Evolutionary conservation across 192 early-diverging fungal species (phyloP).

Genomic region (Backusella mclennaniae): DNA sequence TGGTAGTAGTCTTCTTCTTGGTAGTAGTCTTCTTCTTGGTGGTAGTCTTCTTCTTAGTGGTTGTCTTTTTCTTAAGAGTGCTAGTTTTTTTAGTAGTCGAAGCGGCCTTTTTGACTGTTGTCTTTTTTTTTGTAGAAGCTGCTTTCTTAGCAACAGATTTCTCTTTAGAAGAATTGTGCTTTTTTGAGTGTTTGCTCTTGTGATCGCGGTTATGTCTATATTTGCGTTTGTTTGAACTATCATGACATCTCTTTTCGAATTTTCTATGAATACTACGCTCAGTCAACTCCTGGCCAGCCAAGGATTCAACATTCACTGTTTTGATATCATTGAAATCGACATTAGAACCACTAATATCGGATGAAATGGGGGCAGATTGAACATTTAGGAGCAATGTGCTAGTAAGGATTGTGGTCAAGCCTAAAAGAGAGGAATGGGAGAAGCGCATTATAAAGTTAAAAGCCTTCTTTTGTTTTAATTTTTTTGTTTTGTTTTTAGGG

Average conservation of each 20-base stretch:
- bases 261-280: neutral
- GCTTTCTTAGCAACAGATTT: neutral
- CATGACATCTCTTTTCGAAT: conserved; percentile 4
- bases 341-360: neutral
- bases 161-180: neutral
- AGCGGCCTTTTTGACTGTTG: neutral
- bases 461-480: neutral
- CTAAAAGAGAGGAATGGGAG: conserved; percentile 15
- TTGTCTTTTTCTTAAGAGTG: neutral
- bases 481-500: neutral
- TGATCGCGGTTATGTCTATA: neutral
- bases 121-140: neutral
- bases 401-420: neutral
- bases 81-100: neutral
- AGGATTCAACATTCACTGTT: neutral
- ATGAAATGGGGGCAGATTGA: neutral
- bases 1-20: conserved; percentile 2
- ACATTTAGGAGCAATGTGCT: neutral
- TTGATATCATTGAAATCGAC: neutral
- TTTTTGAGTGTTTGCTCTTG: neutral
- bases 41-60: neutral
- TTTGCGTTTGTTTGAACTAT: neutral
- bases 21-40: neutral
- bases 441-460: neutral
- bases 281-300: conserved; percentile 12